Evolutionary conservation across 345 rosid species (phyloP).

Genomic region (Rhodomyrtus tomentosa): DNA sequence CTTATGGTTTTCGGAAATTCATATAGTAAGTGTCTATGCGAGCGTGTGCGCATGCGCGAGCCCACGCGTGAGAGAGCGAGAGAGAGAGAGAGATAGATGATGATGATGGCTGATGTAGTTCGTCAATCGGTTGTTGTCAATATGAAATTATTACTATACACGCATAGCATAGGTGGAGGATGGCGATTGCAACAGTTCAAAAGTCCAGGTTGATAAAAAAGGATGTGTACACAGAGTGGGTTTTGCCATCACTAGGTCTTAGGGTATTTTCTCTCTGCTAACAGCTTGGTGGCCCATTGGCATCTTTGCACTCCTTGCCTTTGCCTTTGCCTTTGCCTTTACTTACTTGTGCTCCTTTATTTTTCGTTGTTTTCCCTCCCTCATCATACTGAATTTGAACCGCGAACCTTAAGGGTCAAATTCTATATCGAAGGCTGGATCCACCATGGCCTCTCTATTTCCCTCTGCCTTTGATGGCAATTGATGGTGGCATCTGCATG

Average conservation of each 20-base stretch:
- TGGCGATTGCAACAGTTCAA: not conserved
- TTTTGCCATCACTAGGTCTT: not conserved
- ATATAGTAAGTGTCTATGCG: not conserved
- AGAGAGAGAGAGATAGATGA: not conserved
- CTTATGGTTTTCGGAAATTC: not conserved
- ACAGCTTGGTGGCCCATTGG: not conserved
- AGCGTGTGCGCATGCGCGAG: fast-evolving
- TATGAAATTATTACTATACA: not conserved
- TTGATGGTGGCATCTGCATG: not conserved
- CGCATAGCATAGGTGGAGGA: not conserved
- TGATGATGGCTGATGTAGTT: not conserved
- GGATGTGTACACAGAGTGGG: not conserved
- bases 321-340: no score
- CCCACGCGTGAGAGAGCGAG: not conserved
- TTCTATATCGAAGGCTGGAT: constrained; percentile 20
- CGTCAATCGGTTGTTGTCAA: not conserved
- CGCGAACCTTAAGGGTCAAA: constrained; percentile 26
- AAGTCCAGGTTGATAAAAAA: not conserved
- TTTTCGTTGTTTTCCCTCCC: not conserved
- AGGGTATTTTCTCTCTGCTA: not conserved
- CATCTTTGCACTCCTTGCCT: not conserved
- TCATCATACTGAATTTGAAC: constrained; percentile 28
- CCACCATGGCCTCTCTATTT: constrained; percentile 4
- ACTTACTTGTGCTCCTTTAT: not conserved
- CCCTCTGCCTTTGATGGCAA: constrained; percentile 5